Evolutionary conservation across 225 moss, liverwort and hornwort species (phyloP), one percentile per base, ranked within the genome.

Genomic region (Straminergon stramineum): DNA sequence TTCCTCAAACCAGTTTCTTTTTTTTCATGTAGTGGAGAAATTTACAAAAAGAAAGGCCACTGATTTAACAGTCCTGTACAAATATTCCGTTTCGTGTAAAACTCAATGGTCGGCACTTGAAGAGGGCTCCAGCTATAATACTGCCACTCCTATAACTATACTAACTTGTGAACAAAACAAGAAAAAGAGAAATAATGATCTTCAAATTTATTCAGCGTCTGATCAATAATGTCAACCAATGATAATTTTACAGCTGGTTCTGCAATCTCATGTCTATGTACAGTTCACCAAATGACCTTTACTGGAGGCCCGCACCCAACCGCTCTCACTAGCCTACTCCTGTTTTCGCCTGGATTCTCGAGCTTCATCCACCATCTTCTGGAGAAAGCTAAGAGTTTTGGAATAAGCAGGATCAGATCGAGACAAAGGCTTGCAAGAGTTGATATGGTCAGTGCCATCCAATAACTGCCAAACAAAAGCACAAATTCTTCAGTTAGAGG

Each of bases 381-480:
- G 94, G 37, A 99, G 90, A 93, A 99, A 97, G 83, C 90, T 92
- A 67, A 99, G 92, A 48, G 97, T 97, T 93, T 94, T 97, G 75
- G 95, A 93, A 75, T 99, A 99, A 68, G 97, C 99, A 82, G 97
- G 97, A 89, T 99, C 99, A 58, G 95, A 89, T 55, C 95, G 95
- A 93, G 76, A 78, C 86, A 99, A 84, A 65, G 99, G 99, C 87
- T 99, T 99, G 87, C 99, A 99, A 52, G 99, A 99, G 90, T 99
- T 99, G 76, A 99, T 95, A 86, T 99, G 99, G 84, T 99, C 99
- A 84, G 97, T 99, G 79, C 99, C 99, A 78, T 96, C 96, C 89
- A 99, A 77, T 86, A 95, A 93, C 99, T 99, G 96, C 76, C 85
- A 88, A 85, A 88, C 66, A 86, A 55, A 74, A 74, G 56, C 79